phyloP scores from a whole-genome alignment of 495 filamentous ascomycete genomes.

The Trichocladium uniseriatum region DNA sequence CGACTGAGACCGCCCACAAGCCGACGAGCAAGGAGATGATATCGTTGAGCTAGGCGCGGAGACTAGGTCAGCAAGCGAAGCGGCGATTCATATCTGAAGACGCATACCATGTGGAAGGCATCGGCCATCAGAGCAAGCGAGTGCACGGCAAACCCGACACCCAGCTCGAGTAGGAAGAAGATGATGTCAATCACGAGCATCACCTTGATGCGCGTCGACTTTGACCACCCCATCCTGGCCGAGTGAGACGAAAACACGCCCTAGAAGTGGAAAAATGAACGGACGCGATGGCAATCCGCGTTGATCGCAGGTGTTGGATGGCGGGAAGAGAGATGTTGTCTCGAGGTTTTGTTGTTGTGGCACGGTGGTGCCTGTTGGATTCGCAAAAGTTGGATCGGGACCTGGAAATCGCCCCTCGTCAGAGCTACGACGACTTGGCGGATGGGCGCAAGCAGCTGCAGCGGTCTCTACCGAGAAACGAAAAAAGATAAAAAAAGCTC shows the following conservation, averaged over 20 bases:
- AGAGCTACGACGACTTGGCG: too few relatives aligned
- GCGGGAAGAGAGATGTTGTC: not conserved
- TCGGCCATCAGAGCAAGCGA: conserved; percentile 92
- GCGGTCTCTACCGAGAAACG: too few relatives aligned
- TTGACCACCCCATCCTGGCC: conserved; percentile 73
- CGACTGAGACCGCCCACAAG: conserved; percentile 88
- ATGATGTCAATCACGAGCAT: conserved; percentile 80
- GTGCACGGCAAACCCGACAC: conserved; percentile 72
- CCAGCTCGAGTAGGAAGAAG: conserved; percentile 86
- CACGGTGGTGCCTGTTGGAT: not conserved
- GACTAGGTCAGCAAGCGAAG: not conserved
- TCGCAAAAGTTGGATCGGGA: too few relatives aligned
- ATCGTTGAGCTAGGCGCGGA: conserved; percentile 66
- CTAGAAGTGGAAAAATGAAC: not conserved
- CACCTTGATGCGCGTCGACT: conserved; percentile 83
- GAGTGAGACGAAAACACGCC: not conserved
- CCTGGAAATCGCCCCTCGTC: not conserved
- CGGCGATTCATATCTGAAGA: not conserved
- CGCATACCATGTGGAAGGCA: conserved; percentile 88
- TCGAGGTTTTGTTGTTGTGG: not conserved
- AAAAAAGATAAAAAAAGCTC: too few relatives aligned
- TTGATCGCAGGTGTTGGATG: not conserved
- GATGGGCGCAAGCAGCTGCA: too few relatives aligned
- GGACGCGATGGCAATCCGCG: not conserved
- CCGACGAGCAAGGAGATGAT: conserved; percentile 88